Evolutionary conservation across 768 basidiomycete genomes (phyloP).

Genomic region (Russula vinacea): DNA sequence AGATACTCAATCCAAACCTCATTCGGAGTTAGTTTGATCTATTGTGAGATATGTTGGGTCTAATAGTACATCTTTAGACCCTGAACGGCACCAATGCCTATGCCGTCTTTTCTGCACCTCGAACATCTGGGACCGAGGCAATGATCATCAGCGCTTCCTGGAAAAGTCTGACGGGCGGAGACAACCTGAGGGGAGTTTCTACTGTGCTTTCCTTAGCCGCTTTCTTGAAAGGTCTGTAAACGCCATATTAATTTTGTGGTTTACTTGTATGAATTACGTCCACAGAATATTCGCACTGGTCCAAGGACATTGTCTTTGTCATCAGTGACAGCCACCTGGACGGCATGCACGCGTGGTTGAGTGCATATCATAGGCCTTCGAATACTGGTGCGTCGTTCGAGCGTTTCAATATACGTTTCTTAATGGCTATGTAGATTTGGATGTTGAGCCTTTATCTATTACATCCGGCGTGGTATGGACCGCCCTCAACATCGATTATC

Average conservation of each 20-base stretch:
- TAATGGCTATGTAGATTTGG: conserved; percentile 49
- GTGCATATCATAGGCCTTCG: conserved; percentile 67
- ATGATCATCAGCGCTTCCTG: conserved; percentile 91
- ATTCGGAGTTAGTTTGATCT: conserved; percentile 45
- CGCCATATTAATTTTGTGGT: background rate
- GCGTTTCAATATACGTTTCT: background rate
- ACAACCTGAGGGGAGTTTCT: conserved; percentile 84
- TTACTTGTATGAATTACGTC: background rate
- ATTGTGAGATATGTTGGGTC: conserved; percentile 4
- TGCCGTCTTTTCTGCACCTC: conserved; percentile 75
- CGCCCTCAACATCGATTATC: conserved; percentile 90
- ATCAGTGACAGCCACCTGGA: conserved; percentile 85
- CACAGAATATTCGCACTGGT: conserved; percentile 85
- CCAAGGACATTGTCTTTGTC: conserved; percentile 89
- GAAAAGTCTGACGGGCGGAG: conserved; percentile 62
- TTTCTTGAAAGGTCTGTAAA: conserved; percentile 70
- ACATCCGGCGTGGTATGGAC: conserved; percentile 93
- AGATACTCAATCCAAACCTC: conserved; percentile 56
- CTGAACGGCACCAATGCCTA: conserved; percentile 76
- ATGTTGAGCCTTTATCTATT: conserved; percentile 58
- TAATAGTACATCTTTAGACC: conserved; percentile 39
- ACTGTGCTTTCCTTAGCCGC: conserved; percentile 80
- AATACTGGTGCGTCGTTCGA: conserved; percentile 57
- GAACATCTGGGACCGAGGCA: conserved; percentile 90
- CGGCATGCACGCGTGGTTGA: conserved; percentile 92